Conservation (phyloP, 169 alveolate genomes). For the Sarcocystis neurona region DNA sequence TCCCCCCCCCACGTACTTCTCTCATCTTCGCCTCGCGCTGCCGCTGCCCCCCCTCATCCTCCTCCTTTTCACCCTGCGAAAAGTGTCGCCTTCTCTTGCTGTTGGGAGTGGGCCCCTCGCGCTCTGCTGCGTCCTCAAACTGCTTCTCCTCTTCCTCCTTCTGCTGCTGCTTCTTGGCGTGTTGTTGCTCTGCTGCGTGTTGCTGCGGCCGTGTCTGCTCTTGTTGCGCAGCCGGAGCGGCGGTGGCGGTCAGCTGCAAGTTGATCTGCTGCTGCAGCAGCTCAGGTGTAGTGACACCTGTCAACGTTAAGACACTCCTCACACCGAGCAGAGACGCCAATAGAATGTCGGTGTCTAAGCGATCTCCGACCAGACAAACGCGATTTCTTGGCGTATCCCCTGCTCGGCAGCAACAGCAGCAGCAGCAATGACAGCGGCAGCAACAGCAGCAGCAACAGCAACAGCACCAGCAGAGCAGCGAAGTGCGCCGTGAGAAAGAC, state of each 20-base stretch:
- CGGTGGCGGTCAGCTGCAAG: neutral
- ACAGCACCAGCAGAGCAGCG: no score
- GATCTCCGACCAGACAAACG: conserved; percentile 3
- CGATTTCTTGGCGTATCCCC: neutral
- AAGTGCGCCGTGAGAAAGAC: no score
- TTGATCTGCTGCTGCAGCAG: neutral
- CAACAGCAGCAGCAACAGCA: neutral
- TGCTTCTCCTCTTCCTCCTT: neutral
- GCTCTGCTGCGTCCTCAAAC: neutral
- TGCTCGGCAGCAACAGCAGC: neutral
- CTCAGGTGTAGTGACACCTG: neutral
- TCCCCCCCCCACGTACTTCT: no score
- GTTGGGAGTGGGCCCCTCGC: neutral
- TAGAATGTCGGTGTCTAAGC: conserved; percentile 1
- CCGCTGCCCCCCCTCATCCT: no score
- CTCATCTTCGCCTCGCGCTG: no score
- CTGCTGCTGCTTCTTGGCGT: neutral
- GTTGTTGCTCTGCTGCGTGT: neutral
- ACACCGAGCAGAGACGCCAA: neutral
- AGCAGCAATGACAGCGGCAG: neutral
- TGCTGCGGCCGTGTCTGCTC: no score
- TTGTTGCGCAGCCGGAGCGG: no score
- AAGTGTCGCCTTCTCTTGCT: neutral
- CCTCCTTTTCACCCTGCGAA: neutral
- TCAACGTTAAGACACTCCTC: neutral